These are phyloP conservation scores for Ustanciosporium gigantosporum DNA, from an alignment of 1,284 basidiomycete genomes.

Conservation along the genomic window DNA sequence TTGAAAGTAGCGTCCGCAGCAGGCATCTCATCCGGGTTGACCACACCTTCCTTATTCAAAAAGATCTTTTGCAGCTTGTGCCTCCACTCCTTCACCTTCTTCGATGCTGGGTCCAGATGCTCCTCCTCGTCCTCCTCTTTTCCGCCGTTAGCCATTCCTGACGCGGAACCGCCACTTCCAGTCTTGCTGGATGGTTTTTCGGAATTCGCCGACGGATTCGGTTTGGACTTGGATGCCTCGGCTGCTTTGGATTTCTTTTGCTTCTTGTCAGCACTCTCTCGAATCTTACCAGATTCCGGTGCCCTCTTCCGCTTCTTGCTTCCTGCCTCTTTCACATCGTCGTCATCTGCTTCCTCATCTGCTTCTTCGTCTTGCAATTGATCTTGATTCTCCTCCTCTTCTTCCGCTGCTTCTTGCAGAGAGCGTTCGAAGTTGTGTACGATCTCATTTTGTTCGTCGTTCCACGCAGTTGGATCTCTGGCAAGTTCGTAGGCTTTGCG, in stretches of 20 bases:
- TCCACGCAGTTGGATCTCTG: slow-evolving; percentile 71
- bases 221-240: slow-evolving; percentile 25
- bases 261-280: slow-evolving; percentile 32
- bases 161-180: too few species aligned
- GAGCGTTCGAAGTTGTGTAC: slow-evolving; percentile 38
- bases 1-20: slow-evolving; percentile 76
- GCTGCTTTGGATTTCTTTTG: slow-evolving; percentile 35
- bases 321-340: slow-evolving; percentile 57
- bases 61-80: slow-evolving; percentile 88
- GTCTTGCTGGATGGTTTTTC: slow-evolving; percentile 30
- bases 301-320: slow-evolving; percentile 55
- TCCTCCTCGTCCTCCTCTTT: slow-evolving; percentile 64
- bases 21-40: slow-evolving; percentile 56
- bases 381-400: slow-evolving; percentile 65
- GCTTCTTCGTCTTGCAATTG: slow-evolving; percentile 68
- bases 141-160: slow-evolving; percentile 60
- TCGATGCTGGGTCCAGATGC: slow-evolving; percentile 68
- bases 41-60: slow-evolving; percentile 66
- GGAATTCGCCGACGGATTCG: neutral
- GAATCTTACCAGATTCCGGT: slow-evolving; percentile 19
- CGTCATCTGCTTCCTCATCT: slow-evolving; percentile 71
- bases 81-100: slow-evolving; percentile 71
- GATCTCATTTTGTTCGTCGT: slow-evolving; percentile 46
- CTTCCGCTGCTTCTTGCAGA: slow-evolving; percentile 68
- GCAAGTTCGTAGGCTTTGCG: slow-evolving; percentile 80